Base-by-base conservation (phyloP, 169 alveolate genomes). In the Plasmodium sp. region DNA sequence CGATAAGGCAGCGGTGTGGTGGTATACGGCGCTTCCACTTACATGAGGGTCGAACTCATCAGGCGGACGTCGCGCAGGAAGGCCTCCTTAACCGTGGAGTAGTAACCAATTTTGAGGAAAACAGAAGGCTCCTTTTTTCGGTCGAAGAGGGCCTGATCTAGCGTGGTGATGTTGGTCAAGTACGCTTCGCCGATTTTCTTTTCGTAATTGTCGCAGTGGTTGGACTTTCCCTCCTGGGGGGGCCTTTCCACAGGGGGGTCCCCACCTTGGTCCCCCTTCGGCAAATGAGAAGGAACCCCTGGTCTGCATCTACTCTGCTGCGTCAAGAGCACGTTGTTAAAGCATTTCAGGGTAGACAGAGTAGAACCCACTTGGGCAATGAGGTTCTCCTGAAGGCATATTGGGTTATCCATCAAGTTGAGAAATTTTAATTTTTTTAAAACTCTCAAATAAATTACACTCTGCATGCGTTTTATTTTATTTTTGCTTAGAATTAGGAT, bases 401-500 rank as follows among this genome's bases (percentile, higher is more conserved):
- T 86, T 39, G 93, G 93, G 77, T 86, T 86, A 41, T 86, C 85
- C 33, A 43, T 77, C 67, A 86, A 75, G 81, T 71, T 86, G 58
- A 86, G 71, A 77, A 86, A 56, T 86, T 75, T 86, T 79, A 86
- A 75, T 18, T 86, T 77, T 54, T 45, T 77, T 45, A 86, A 86
- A 75, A 51, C 43, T 45, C 45, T 86, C 39, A 86, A 71, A 56
- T 86, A 54, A 4, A 45, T 75, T 51, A 86, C 43, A 77, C 56
- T 41, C 43, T 86, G 80, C 31, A 75, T 75, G 16, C 77, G 18
- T 34, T 71, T 54, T 51, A 86, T 86, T 75, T 27, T 51, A 86
- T 86, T 86, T 75, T 86, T 75, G 56, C 93, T 86, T 86, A 86
- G 39, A 75, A 86, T 75, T 77, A 86, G 31, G 27, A 86, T 86